Evolutionary conservation across 805 yeast genomes (phyloP).

Genomic region (Lipomyces chichibuensis): DNA sequence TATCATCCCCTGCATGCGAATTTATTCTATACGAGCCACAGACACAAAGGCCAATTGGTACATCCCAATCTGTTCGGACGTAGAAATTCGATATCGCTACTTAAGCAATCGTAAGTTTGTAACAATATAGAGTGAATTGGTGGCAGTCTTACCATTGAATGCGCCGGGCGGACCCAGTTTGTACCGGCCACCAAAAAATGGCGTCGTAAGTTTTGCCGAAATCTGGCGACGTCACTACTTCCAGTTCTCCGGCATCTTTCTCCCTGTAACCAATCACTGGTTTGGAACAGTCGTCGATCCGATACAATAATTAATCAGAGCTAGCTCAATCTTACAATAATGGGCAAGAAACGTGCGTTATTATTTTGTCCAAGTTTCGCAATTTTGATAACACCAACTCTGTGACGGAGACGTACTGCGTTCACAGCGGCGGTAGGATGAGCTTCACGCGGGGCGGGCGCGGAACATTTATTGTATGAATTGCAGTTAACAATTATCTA

Average conservation of each 20-base stretch:
- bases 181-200: too few species aligned
- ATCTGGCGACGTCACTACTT: not conserved
- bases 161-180: too few species aligned
- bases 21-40: too few species aligned
- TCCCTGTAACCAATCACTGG: not conserved
- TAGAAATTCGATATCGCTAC: too few species aligned
- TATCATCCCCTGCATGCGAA: too few species aligned
- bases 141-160: too few species aligned
- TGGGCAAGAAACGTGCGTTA: slow-evolving; percentile 37
- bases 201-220: too few species aligned
- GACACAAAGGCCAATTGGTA: too few species aligned
- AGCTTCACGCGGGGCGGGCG: not conserved
- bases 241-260: not conserved
- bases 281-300: not conserved
- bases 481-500: slow-evolving; percentile 10
- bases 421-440: not conserved
- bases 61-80: too few species aligned
- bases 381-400: not conserved
- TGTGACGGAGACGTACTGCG: not conserved
- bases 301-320: not conserved
- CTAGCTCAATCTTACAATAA: slow-evolving; percentile 2
- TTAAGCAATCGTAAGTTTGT: too few species aligned
- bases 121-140: too few species aligned
- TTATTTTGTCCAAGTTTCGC: not conserved
- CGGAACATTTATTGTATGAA: not conserved